Evolutionary conservation across 2,329 filamentous ascomycete genomes (phyloP), one percentile per base, ranked within the genome.

Genomic region (Penicillium paneum): DNA sequence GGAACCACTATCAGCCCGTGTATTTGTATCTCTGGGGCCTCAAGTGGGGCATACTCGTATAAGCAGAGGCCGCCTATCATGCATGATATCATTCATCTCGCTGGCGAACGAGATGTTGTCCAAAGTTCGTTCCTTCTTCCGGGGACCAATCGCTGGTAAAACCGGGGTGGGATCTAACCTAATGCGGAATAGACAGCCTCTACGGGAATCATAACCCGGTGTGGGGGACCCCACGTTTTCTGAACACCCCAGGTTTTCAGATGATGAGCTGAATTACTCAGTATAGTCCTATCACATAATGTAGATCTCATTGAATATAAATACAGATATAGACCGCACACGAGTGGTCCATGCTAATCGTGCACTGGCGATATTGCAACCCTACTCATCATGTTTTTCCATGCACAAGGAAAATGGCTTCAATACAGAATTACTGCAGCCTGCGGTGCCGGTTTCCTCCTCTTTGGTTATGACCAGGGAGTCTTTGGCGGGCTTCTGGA

Each of bases 381-480:
- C 35, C 35, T 38, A 12, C 35, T n/a, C 5, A n/a, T n/a, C 35
- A 51, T 52, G 49, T 40, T 49, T 34, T 32, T 42, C n/a, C 26
- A 40, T 6, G 34, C 44, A 19, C 43, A 56, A 13, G 49, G 54
- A 11, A 42, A 46, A 28, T 45, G 38, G 40, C 54, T 56, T 56
- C 49, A 49, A 32, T 43, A 42, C 38, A 49, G 49, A 39, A 55
- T 57, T 31, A 62, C 61, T 19, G 55, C 56, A 12, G 42, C 54
- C 15, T 59, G 57, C 43, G 60, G 57, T 35, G 57, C 58, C 19
- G 63, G 62, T 8, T 67, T 64, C 35, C 19, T 64, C 19, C 57
- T 68, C 11, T 67, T 67, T 38, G 65, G 65, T 11, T 68, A 68
- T 50, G 64, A 67, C 28, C 62, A 68, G 26, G 64, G 64, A 17